Conservation (phyloP, 768 basidiomycete species). For the Lyophyllum decastes region DNA sequence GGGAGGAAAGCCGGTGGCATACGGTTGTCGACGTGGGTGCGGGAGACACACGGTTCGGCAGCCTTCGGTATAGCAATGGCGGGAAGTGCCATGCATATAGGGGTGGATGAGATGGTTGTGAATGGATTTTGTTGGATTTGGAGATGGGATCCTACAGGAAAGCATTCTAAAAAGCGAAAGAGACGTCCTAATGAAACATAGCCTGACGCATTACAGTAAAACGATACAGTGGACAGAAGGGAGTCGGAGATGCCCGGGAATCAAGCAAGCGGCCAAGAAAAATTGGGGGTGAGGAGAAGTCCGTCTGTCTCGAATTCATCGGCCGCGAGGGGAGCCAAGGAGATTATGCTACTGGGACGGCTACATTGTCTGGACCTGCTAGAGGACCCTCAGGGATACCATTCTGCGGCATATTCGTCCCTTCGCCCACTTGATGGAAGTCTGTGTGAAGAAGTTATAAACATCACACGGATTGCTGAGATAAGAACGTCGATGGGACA, state of each 20-base stretch:
- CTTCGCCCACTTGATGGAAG: slow-evolving; percentile 78
- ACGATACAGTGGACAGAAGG: background rate
- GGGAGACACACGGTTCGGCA: too few relatives aligned
- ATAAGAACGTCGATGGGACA: background rate
- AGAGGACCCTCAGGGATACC: slow-evolving; percentile 70
- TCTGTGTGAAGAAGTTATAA: slow-evolving; percentile 43
- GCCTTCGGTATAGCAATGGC: background rate
- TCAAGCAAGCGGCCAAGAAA: background rate
- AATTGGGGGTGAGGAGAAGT: background rate
- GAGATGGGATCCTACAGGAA: background rate
- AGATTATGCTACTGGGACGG: slow-evolving; percentile 9
- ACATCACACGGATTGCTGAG: too few relatives aligned
- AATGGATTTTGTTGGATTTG: background rate
- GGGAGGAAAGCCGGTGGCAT: too few relatives aligned
- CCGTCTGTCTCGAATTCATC: background rate
- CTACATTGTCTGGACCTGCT: slow-evolving; percentile 54
- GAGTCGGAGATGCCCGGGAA: background rate
- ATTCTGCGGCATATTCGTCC: slow-evolving; percentile 32
- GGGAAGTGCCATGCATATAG: background rate
- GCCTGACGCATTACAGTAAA: background rate
- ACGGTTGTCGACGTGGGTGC: too few relatives aligned
- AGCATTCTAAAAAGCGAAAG: background rate
- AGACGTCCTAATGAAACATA: background rate
- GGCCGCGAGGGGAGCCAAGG: background rate
- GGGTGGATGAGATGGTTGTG: background rate